Evolutionary conservation across 495 filamentous ascomycete genomes (phyloP).

Genomic region (Aspergillus sparsus): DNA sequence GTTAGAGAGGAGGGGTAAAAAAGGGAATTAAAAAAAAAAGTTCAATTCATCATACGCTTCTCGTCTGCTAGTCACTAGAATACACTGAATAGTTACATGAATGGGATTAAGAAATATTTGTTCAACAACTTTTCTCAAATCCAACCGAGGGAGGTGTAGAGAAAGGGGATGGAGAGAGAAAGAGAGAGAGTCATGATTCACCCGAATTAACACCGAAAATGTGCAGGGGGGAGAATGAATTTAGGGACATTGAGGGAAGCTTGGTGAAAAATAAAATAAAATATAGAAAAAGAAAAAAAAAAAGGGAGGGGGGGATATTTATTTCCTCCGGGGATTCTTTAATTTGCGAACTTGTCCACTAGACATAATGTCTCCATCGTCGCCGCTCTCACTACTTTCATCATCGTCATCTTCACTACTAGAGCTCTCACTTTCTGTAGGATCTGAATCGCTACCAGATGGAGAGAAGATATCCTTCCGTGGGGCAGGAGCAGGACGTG

Average conservation of each 20-base stretch:
- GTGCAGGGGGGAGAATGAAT: too few relatives aligned
- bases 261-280: background rate
- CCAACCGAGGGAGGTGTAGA: background rate
- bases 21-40: background rate
- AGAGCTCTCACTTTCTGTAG: conserved; percentile 21
- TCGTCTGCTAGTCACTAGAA: background rate
- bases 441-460: conserved; percentile 18
- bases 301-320: background rate
- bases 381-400: background rate
- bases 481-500: background rate
- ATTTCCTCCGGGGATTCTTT: background rate
- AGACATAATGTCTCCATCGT: conserved; percentile 24
- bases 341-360: conserved; percentile 17
- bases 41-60: background rate
- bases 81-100: conserved; percentile 2
- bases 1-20: background rate
- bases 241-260: background rate
- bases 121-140: background rate
- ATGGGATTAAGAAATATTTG: background rate
- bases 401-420: conserved; percentile 14
- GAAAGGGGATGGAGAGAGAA: background rate
- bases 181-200: background rate
- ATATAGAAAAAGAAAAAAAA: background rate
- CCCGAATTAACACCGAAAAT: too few relatives aligned
- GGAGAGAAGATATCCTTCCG: conserved; percentile 16